phyloP scores from a whole-genome alignment of 2,329 filamentous ascomycete genomes.

The Anthostomella pinea region DNA sequence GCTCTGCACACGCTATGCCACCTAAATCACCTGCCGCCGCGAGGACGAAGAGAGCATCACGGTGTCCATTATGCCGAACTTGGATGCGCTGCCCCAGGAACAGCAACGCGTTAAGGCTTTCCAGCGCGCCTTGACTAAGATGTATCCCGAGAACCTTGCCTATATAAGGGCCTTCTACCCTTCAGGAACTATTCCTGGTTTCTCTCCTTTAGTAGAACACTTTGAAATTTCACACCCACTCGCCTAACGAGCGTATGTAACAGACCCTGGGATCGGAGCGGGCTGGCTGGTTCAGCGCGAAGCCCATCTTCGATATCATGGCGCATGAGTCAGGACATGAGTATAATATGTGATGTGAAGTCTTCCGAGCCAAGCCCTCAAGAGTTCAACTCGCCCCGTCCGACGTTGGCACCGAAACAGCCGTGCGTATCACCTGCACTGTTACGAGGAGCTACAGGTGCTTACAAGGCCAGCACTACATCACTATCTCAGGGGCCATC shows the following conservation, averaged over 20 bases:
- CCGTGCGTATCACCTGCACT: too few species aligned
- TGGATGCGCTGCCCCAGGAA: slow-evolving; percentile 14
- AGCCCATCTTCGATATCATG: slow-evolving; percentile 66
- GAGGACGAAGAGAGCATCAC: slow-evolving; percentile 33
- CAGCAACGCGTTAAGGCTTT: slow-evolving; percentile 30
- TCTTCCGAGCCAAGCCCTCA: slow-evolving; percentile 90
- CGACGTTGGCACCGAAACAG: slow-evolving; percentile 77
- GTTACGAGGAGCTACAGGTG: too few species aligned
- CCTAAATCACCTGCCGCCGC: slow-evolving; percentile 44
- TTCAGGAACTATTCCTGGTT: too few species aligned
- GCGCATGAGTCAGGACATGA: slow-evolving; percentile 21
- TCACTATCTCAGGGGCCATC: too few species aligned
- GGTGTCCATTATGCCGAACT: slow-evolving; percentile 41
- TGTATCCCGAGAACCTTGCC: slow-evolving; percentile 33
- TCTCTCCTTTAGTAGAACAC: too few species aligned
- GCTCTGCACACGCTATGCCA: slow-evolving; percentile 49
- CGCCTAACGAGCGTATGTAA: slow-evolving; percentile 56
- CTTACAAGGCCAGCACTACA: too few species aligned
- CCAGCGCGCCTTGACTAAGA: slow-evolving; percentile 20
- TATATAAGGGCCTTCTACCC: too few species aligned
- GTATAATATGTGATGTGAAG: slow-evolving; percentile 21
- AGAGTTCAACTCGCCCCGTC: slow-evolving; percentile 96
- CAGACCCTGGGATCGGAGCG: slow-evolving; percentile 59
- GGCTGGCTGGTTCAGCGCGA: slow-evolving; percentile 69
- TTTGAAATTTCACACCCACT: too few species aligned